phyloP scores from a whole-genome alignment of 139 green algal genomes.

The Volvox africanus region DNA sequence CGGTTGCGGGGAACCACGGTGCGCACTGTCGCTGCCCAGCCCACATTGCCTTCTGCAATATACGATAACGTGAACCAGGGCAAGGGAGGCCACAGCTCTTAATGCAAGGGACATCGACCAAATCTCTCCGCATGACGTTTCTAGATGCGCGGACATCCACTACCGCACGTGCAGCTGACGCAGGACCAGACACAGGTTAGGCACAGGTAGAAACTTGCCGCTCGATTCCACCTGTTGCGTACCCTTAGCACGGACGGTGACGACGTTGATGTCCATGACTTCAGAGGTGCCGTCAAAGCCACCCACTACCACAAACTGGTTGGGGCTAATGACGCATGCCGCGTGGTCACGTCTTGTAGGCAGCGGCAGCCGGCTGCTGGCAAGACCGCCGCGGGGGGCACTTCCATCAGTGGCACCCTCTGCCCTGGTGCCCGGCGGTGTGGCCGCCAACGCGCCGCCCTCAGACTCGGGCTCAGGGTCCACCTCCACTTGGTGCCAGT shows the following conservation, averaged over 20 bases:
- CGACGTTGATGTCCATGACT: constrained; percentile 41
- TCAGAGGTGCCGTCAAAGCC: constrained; percentile 59
- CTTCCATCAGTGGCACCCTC: not conserved
- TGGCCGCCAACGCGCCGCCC: not conserved
- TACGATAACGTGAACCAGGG: too few species aligned
- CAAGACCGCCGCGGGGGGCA: not conserved
- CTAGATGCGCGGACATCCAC: too few species aligned
- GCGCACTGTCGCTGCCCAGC: constrained; percentile 31
- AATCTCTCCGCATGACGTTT: too few species aligned
- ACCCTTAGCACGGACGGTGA: constrained; percentile 31
- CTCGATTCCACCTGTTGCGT: not conserved
- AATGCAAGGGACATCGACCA: too few species aligned
- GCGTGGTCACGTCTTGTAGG: constrained; percentile 43
- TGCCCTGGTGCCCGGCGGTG: not conserved
- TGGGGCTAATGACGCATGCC: constrained; percentile 48
- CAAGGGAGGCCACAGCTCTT: too few species aligned
- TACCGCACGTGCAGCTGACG: too few species aligned
- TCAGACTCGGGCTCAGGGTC: not conserved
- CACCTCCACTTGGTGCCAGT: constrained; percentile 39
- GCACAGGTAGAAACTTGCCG: too few species aligned
- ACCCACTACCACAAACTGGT: constrained; percentile 57
- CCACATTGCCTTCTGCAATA: constrained; percentile 11
- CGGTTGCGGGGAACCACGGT: constrained; percentile 44
- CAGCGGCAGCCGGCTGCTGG: constrained; percentile 22
- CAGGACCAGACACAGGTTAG: too few species aligned